phyloP scores from a whole-genome alignment of 2,329 filamentous ascomycete species.

The Calonectria pseudoreteaudii region DNA sequence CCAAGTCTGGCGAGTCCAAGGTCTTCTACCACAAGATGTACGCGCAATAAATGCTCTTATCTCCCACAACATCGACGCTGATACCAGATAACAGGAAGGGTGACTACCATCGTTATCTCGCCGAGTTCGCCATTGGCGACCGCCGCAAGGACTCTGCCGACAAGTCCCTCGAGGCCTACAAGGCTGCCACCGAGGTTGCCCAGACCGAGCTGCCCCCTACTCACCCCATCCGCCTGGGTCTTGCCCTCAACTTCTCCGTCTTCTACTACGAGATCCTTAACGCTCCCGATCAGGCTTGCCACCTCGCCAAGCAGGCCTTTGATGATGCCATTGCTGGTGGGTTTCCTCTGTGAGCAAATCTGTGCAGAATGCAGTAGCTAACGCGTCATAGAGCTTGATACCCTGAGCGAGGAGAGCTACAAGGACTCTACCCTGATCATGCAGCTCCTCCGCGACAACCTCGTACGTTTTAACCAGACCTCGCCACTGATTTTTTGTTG shows the following conservation, averaged over 20 bases:
- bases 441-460: slow-evolving; percentile 97
- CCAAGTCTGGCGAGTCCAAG: slow-evolving; percentile 97
- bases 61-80: background rate
- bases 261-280: slow-evolving; percentile 99
- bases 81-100: slow-evolving; percentile 77
- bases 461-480: slow-evolving; percentile 68
- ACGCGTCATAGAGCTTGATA: slow-evolving; percentile 81
- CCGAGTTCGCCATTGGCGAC: slow-evolving; percentile 92
- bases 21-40: slow-evolving; percentile 99
- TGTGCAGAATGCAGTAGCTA: slow-evolving; percentile 1
- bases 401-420: slow-evolving; percentile 98
- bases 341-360: background rate
- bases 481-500: background rate
- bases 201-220: slow-evolving; percentile 98
- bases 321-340: slow-evolving; percentile 91
- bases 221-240: slow-evolving; percentile 96
- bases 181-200: slow-evolving; percentile 98
- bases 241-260: slow-evolving; percentile 98
- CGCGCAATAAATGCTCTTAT: slow-evolving; percentile 48
- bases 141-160: slow-evolving; percentile 91
- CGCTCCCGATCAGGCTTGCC: slow-evolving; percentile 97
- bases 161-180: slow-evolving; percentile 94
- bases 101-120: slow-evolving; percentile 95
- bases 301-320: slow-evolving; percentile 98
- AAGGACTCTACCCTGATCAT: slow-evolving; percentile 99